A percentile compares a stretch with the other conserved stretches of the same genome.
Evolutionary conservation across 495 filamentous ascomycete genomes (phyloP).

Genomic region (Daldinia caldariorum): DNA sequence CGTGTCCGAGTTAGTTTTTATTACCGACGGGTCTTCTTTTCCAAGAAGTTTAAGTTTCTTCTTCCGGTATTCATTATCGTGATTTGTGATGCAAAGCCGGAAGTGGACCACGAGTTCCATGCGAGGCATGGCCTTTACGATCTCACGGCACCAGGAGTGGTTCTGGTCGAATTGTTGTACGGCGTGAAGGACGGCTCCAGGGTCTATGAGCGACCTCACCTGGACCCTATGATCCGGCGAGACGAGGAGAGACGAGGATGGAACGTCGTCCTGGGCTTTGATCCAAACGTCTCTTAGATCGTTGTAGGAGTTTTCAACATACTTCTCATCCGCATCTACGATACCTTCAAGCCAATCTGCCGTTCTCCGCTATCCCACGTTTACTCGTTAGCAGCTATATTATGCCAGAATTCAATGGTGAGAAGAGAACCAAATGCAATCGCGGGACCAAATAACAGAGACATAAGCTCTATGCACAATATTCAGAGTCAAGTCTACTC

Average conservation of each 20-base stretch:
- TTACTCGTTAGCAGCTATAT: constrained; percentile 4
- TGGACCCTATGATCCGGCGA: constrained; percentile 19
- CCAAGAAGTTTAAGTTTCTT: constrained; percentile 5
- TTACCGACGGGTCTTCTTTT: constrained; percentile 11
- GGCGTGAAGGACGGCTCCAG: constrained; percentile 25
- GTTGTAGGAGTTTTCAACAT: constrained; percentile 20
- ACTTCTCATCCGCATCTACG: constrained; percentile 11
- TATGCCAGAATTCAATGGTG: no score
- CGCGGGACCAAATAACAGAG: neutral
- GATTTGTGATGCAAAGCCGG: constrained; percentile 34
- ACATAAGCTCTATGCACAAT: no score
- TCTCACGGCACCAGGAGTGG: constrained; percentile 26
- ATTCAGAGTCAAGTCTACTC: no score
- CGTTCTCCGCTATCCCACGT: constrained; percentile 22
- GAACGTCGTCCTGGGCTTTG: constrained; percentile 29
- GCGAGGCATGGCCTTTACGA: constrained; percentile 28
- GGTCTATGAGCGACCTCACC: constrained; percentile 31
- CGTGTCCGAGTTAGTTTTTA: neutral
- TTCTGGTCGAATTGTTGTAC: constrained; percentile 35
- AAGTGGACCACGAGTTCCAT: constrained; percentile 41
- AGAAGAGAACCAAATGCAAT: no score
- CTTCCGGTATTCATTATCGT: constrained; percentile 10
- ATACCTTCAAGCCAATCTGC: constrained; percentile 32
- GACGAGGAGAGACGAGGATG: constrained; percentile 20
- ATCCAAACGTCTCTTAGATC: constrained; percentile 38